Percentiles rank a stretch among this genome's conserved stretches.
Evolutionary conservation across 2,329 filamentous ascomycete genomes (phyloP).

Genomic region (Epichloe hybrida): DNA sequence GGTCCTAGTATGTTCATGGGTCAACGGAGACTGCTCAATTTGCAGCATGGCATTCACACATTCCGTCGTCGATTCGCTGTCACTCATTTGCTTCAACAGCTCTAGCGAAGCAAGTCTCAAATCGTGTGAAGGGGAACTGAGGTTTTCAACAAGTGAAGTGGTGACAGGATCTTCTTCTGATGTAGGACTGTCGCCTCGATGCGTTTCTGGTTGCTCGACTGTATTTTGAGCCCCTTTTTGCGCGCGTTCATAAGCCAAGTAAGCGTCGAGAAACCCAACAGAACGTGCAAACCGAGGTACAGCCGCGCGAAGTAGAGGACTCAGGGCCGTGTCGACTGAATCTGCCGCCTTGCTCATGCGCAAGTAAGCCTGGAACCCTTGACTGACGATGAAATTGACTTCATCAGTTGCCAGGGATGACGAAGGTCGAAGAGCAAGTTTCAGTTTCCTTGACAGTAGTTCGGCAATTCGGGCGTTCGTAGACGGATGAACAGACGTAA

Average conservation of each 20-base stretch:
- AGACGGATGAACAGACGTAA: constrained; percentile 50
- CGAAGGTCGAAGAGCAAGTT: constrained; percentile 49
- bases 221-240: constrained; percentile 8
- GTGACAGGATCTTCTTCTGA: constrained; percentile 48
- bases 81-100: constrained; percentile 48
- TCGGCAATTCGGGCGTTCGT: constrained; percentile 53
- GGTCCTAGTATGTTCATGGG: constrained; percentile 59
- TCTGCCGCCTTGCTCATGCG: constrained; percentile 48
- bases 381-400: constrained; percentile 58
- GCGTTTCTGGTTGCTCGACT: constrained; percentile 12
- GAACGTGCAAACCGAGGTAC: constrained; percentile 53
- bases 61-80: constrained; percentile 11
- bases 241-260: constrained; percentile 39
- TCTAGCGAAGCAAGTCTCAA: constrained; percentile 61
- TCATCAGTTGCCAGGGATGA: constrained; percentile 46
- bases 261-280: constrained; percentile 51
- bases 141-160: constrained; percentile 53
- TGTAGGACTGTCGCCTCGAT: constrained; percentile 28
- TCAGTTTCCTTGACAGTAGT: constrained; percentile 51
- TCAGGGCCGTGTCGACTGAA: constrained; percentile 45
- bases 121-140: constrained; percentile 62
- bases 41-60: constrained; percentile 48
- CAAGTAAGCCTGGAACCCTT: constrained; percentile 61
- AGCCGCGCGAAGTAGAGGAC: constrained; percentile 50
- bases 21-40: constrained; percentile 68